Evolutionary conservation across 2,329 filamentous ascomycete species (phyloP), one percentile per base, ranked within the genome.

Genomic region (Exophiala phaeomuriformis): DNA sequence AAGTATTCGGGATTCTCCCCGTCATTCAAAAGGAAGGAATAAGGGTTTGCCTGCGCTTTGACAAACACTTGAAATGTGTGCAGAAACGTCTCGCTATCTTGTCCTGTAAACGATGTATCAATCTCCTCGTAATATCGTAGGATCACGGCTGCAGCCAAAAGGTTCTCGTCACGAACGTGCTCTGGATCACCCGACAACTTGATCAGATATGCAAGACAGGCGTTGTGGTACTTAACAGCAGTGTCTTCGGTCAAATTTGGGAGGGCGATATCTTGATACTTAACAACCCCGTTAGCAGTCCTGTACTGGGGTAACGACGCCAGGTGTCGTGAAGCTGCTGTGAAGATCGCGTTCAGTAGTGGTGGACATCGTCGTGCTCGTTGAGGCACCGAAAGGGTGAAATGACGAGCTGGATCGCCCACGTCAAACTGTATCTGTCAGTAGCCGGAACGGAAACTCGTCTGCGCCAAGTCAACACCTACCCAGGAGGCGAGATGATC

Each of bases 51-150:
- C 42, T 61, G 61, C 10, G 61, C 61, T 5, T 51, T 55, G 27
- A 60, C 59, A 47, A 62, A 63, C 7, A 61, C 28, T 35, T 61
- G 55, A 36, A 62, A 63, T 3, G 60, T 55, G 12, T 55, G 56
- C n/a, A 57, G 48, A 9, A 62, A 52, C 7, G 54, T 54, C 30
- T 56, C 55, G 39, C 52, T 57, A 28, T 31, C 71, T 43, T 76
- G 71, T 42, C 77, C 75, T 1, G 72, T 74, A 0, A 73, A 66
- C 1, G 56, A 53, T 6, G 49, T 51, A 48, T 80, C 75, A 55
- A 82, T 75, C 58, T 82, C 79, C 63, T 82, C 79, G 19, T 80
- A 71, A 1, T 79, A 76, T 1, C 80, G 71, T 1, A 82, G 69
- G 6, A 82, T 78, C 32, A 82, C 79, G 0, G 75, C 77, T 0